Percentiles rank a stretch among this genome's conserved stretches.
Conservation (phyloP, 208 protist genomes). For the Trichomonas vaginalis region DNA sequence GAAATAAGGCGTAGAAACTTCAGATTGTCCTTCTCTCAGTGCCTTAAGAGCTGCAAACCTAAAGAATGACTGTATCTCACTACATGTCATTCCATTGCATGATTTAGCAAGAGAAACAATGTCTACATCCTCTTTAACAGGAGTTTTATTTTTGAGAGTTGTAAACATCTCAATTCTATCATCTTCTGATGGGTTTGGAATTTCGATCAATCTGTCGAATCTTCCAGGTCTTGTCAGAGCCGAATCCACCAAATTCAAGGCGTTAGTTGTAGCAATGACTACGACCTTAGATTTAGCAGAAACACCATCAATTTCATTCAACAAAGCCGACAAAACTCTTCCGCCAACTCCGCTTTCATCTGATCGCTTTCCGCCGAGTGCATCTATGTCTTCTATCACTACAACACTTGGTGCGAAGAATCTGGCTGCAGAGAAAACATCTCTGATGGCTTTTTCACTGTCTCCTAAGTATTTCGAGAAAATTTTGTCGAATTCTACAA, state of each 20-base stretch:
- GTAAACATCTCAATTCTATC: not conserved
- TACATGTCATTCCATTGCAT: not conserved
- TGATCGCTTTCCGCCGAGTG: not conserved
- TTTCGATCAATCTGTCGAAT: not conserved
- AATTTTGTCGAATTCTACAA: not conserved
- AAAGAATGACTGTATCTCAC: not conserved
- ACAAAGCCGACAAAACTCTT: constrained; percentile 19
- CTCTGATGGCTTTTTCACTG: not conserved
- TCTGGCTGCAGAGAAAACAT: not conserved
- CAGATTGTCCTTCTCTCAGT: not conserved
- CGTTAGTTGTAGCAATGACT: constrained; percentile 21
- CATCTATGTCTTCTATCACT: constrained; percentile 16
- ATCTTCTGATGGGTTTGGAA: not conserved
- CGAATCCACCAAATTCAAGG: not conserved
- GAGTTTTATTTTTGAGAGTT: not conserved
- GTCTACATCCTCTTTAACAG: not conserved
- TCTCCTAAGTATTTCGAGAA: not conserved
- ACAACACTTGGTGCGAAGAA: not conserved
- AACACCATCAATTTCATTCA: constrained; percentile 28
- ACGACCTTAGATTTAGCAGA: not conserved
- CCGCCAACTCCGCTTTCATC: constrained; percentile 16
- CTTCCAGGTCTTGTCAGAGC: constrained; percentile 19
- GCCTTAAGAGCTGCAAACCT: not conserved
- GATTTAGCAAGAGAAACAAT: not conserved
- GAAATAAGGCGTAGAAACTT: not conserved